Base-by-base conservation (phyloP, 1,139 yeast species). In the Meyerozyma athensensis region DNA sequence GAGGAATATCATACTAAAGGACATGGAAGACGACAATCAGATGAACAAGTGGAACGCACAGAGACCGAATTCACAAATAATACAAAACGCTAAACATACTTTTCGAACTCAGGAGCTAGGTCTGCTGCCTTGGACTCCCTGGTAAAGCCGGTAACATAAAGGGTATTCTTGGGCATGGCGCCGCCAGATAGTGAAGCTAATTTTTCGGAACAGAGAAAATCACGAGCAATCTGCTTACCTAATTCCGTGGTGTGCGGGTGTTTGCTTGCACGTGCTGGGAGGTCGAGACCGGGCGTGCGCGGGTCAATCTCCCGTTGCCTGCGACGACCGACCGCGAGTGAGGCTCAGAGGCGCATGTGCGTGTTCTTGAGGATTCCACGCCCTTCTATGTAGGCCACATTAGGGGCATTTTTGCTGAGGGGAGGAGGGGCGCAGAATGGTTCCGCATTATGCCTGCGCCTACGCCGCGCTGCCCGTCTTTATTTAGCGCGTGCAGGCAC, bases 101-200 rank as follows among this genome's bases (percentile, higher is more conserved):
- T 69, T 61, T 81, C 87, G 53, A 82, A 81, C 37, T 77, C 80
- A 24, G 79, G 77, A 8, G 86, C 87, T 47, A 82, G 67, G 43
- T 77, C 83, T 36, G 77, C 76, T 21, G 87, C 87, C 53, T 74
- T 70, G 39, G 79, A 65, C 31, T 74, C 85, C 43, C 68, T 71
- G 33, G 68, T 57, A 54, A 81, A 81, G 20, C 87, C 85, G 23
- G 82, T 74, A 33, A 79, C 82, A 53, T 78, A 78, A 40, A 79
- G 64, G 19, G 83, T 77, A 50, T 72, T 74, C 51, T 67, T 68
- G 19, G 79, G 79, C 80, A 74, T 74, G 12, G 13, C 7, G 28
- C 28, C 28, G 28, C 28, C 28, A n/a, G n/a, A n/a, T n/a, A n/a
- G n/a, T n/a, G n/a, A n/a, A n/a, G n/a, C n/a, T n/a, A n/a, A n/a